Percentiles rank a stretch among this genome's conserved stretches.
Evolutionary conservation across 306 rosid species (phyloP).

Genomic region (Carpinus fangiana): DNA sequence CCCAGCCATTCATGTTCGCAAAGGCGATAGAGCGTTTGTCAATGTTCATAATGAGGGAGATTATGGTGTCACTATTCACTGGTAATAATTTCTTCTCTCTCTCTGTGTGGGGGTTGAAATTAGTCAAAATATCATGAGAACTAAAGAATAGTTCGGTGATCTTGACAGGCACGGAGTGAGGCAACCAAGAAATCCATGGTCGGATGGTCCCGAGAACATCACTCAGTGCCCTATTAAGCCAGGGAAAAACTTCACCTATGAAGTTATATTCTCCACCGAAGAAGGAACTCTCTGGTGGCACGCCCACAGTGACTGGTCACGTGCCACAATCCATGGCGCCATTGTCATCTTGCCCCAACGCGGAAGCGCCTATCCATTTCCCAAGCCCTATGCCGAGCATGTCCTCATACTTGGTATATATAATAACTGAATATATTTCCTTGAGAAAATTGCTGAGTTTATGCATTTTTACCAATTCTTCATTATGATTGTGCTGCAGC

Average conservation of each 20-base stretch:
- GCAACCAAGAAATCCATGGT: constrained; percentile 43
- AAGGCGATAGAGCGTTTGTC: constrained; percentile 32
- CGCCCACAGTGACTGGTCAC: constrained; percentile 45
- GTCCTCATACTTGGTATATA: constrained; percentile 23
- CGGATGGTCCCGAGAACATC: constrained; percentile 42
- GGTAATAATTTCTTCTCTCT: constrained; percentile 8
- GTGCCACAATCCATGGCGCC: constrained; percentile 40
- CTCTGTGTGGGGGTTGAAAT: neutral
- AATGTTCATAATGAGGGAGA: constrained; percentile 31
- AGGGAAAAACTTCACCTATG: constrained; percentile 28
- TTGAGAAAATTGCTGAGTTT: neutral
- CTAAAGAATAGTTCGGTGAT: no score
- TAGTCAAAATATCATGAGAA: no score
- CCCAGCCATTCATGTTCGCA: constrained; percentile 34
- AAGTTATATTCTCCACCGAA: constrained; percentile 29
- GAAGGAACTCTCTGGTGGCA: constrained; percentile 56
- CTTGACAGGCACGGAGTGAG: constrained; percentile 37
- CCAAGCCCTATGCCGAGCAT: constrained; percentile 23
- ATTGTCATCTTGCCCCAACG: constrained; percentile 21
- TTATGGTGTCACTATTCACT: constrained; percentile 37
- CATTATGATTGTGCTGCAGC: neutral
- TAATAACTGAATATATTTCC: neutral
- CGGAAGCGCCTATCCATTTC: constrained; percentile 21
- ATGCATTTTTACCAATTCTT: no score
- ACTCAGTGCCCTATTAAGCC: constrained; percentile 39